phyloP scores from a whole-genome alignment of 768 basidiomycete species.

The Steccherinum ochraceum region DNA sequence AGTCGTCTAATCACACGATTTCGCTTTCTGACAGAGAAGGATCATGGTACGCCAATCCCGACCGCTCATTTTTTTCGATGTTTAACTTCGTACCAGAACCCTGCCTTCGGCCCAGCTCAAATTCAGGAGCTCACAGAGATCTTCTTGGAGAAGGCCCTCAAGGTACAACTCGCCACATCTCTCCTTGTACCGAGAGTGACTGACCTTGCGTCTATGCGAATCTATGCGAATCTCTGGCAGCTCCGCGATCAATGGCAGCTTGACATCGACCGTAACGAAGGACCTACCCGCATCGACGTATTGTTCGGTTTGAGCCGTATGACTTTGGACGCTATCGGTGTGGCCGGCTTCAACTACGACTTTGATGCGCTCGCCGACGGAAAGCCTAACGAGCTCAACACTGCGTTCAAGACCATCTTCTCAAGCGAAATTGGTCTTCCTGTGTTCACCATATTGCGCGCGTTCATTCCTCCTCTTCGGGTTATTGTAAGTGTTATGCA shows the following conservation, averaged over 20 bases:
- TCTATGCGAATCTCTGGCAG: too few species aligned
- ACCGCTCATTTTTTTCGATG: neutral
- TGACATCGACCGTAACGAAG: slow-evolving; percentile 1
- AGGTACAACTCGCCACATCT: neutral
- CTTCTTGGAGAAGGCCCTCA: slow-evolving; percentile 17
- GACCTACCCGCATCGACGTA: slow-evolving; percentile 35
- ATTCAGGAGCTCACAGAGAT: slow-evolving; percentile 15
- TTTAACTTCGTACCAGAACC: slow-evolving; percentile 12
- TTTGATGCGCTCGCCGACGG: slow-evolving; percentile 38
- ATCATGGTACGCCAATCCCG: neutral
- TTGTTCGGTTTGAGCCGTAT: slow-evolving; percentile 53
- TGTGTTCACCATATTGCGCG: slow-evolving; percentile 5
- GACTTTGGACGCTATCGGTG: slow-evolving; percentile 68
- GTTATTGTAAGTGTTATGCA: slow-evolving; percentile 8
- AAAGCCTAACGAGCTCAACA: slow-evolving; percentile 16
- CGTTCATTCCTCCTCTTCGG: slow-evolving; percentile 1
- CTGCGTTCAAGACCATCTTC: slow-evolving; percentile 19
- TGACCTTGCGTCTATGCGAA: neutral
- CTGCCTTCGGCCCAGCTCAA: slow-evolving; percentile 23
- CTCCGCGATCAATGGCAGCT: slow-evolving; percentile 3
- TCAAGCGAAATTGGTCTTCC: neutral
- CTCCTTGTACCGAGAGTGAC: too few species aligned
- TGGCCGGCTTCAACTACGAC: slow-evolving; percentile 56
- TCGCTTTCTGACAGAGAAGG: neutral
- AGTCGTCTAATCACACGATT: too few species aligned